Evolutionary conservation across 1,284 basidiomycete species (phyloP).

Genomic region (Lentinula novae-zelandiae): DNA sequence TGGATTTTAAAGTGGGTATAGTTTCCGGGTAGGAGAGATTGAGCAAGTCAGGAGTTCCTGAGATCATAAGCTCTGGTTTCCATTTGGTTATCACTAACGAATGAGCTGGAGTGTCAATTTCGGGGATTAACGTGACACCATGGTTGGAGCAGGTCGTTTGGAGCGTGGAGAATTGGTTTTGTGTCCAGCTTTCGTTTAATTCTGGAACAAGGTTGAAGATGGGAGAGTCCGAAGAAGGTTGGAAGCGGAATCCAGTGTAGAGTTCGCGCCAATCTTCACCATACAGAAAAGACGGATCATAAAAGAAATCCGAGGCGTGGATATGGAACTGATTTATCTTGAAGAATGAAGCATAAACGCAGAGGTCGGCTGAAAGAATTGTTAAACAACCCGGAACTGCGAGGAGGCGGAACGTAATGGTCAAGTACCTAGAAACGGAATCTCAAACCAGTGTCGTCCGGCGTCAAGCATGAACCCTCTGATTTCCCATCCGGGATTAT

Average conservation of each 20-base stretch:
- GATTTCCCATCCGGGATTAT: slow-evolving; percentile 34
- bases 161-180: slow-evolving; percentile 22
- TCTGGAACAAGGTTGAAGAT: slow-evolving; percentile 25
- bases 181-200: slow-evolving; percentile 32
- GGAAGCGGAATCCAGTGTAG: slow-evolving; percentile 35
- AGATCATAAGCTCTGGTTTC: slow-evolving; percentile 30
- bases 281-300: slow-evolving; percentile 28
- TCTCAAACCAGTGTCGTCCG: slow-evolving; percentile 32
- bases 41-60: slow-evolving; percentile 27
- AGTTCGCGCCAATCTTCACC: slow-evolving; percentile 26
- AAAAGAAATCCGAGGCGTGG: slow-evolving; percentile 34
- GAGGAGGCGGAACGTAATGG: too few species aligned
- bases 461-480: slow-evolving; percentile 37
- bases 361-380: slow-evolving; percentile 27
- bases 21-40: slow-evolving; percentile 33
- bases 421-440: slow-evolving; percentile 27
- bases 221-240: slow-evolving; percentile 24
- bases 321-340: slow-evolving; percentile 33
- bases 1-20: slow-evolving; percentile 29
- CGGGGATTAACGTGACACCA: slow-evolving; percentile 31
- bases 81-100: slow-evolving; percentile 34
- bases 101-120: slow-evolving; percentile 36
- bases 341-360: slow-evolving; percentile 36
- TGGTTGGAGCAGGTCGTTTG: slow-evolving; percentile 28
- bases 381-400: not conserved